Conservation (phyloP, 208 protist species). For the Naegleria gruberi region DNA sequence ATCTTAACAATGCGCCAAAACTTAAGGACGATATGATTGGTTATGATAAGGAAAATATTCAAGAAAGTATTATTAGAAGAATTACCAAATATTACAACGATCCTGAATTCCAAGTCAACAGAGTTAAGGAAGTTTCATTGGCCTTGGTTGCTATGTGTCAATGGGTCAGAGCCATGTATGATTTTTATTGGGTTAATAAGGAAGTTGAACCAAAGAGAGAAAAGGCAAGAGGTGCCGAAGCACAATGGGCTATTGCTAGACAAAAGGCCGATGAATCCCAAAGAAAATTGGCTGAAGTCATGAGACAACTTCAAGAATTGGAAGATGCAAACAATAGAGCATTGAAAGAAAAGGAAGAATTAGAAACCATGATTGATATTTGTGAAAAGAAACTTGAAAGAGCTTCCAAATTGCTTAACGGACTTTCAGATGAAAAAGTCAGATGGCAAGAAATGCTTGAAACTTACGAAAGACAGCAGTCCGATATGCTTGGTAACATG, state of each 20-base stretch:
- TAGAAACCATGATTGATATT: constrained; percentile 76
- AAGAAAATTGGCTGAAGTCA: constrained; percentile 73
- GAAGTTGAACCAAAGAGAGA: constrained; percentile 82
- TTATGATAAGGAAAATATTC: constrained; percentile 92
- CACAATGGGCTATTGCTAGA: constrained; percentile 76
- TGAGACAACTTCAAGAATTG: constrained; percentile 77
- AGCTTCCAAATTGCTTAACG: constrained; percentile 88
- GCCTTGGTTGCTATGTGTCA: constrained; percentile 94
- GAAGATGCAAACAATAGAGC: constrained; percentile 77
- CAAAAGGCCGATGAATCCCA: constrained; percentile 75
- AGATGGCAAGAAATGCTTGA: constrained; percentile 34
- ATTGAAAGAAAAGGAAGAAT: constrained; percentile 82
- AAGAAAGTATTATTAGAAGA: constrained; percentile 81
- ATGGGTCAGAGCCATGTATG: constrained; percentile 95
- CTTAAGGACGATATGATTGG: constrained; percentile 82
- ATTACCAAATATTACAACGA: constrained; percentile 41
- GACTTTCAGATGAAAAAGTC: constrained; percentile 89
- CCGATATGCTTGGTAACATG: constrained; percentile 88
- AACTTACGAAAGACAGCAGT: constrained; percentile 42
- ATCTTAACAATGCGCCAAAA: constrained; percentile 71
- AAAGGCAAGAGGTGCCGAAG: constrained; percentile 72
- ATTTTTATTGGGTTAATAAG: constrained; percentile 89
- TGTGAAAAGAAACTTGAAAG: constrained; percentile 87
- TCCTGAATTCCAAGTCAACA: constrained; percentile 77
- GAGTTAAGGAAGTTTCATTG: constrained; percentile 68